phyloP scores from a whole-genome alignment of 2,329 filamentous ascomycete genomes.

The Aspergillus glaucus region DNA sequence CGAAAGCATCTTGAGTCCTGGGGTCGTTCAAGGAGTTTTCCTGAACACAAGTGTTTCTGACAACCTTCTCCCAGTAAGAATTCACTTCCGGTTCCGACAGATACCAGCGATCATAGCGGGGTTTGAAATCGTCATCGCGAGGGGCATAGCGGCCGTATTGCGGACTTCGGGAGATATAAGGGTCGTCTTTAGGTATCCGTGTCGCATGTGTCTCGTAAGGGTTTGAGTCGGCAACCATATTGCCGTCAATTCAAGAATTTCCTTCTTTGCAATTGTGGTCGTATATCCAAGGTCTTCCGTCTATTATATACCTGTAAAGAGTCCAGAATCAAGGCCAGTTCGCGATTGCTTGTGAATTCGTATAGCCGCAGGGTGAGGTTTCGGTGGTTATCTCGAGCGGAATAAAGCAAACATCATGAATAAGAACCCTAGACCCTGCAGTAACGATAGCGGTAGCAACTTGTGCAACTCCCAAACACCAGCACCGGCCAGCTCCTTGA shows the following conservation, averaged over 20 bases:
- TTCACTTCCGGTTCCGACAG: constrained; percentile 22
- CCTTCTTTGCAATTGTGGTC: neutral
- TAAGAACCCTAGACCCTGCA: neutral
- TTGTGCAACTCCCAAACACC: constrained; percentile 4
- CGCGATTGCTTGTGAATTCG: constrained; percentile 1
- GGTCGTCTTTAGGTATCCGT: constrained; percentile 26
- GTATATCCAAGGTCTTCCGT: neutral
- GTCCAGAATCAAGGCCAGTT: constrained; percentile 3
- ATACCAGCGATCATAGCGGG: constrained; percentile 28
- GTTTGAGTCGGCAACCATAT: constrained; percentile 18
- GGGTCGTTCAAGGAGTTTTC: constrained; percentile 26
- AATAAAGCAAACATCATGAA: constrained; percentile 9
- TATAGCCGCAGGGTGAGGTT: neutral
- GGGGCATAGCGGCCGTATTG: constrained; percentile 32
- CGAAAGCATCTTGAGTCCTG: constrained; percentile 28
- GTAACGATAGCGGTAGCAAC: no score
- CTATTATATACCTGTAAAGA: neutral
- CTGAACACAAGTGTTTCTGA: constrained; percentile 24
- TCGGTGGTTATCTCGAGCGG: constrained; percentile 4
- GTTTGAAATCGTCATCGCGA: constrained; percentile 29
- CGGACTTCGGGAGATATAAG: constrained; percentile 25
- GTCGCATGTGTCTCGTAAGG: constrained; percentile 32
- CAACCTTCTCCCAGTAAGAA: constrained; percentile 31
- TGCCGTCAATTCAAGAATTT: constrained; percentile 11
- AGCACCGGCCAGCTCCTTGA: constrained; percentile 1